phyloP scores from a whole-genome alignment of 129 eudicot genomes.

The Silybum marianum region DNA sequence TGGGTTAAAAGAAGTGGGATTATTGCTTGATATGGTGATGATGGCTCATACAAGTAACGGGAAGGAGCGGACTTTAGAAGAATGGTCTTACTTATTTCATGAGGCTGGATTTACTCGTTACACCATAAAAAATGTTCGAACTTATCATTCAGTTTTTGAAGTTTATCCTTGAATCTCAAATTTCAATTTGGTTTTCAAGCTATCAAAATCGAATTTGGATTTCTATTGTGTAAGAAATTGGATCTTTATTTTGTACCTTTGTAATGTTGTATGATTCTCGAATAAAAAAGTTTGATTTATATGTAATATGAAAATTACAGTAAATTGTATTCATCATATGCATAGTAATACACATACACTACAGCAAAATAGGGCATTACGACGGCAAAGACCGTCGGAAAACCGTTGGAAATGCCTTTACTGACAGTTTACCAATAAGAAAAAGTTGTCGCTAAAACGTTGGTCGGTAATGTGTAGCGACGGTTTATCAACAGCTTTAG shows the following conservation, averaged over 20 bases:
- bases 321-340: too few relatives aligned
- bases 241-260: background rate
- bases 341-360: too few relatives aligned
- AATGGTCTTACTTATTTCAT: constrained; percentile 37
- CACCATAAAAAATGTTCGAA: constrained; percentile 33
- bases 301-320: background rate
- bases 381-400: too few relatives aligned
- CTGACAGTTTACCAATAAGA: too few relatives aligned
- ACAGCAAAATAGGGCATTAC: too few relatives aligned
- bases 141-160: constrained; percentile 41
- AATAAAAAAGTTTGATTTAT: background rate
- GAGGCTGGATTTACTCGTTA: constrained; percentile 46
- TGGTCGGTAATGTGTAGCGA: too few relatives aligned
- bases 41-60: constrained; percentile 48
- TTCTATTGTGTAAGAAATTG: background rate
- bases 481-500: too few relatives aligned
- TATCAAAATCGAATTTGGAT: background rate
- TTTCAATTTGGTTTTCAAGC: background rate
- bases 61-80: constrained; percentile 49
- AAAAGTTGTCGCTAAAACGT: too few relatives aligned
- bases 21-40: constrained; percentile 55
- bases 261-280: background rate
- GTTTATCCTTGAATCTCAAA: constrained; percentile 36
- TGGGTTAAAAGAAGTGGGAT: constrained; percentile 36
- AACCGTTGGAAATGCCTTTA: too few relatives aligned